A percentile compares a stretch with the other conserved stretches of the same genome.
phyloP scores from a whole-genome alignment of 1,284 basidiomycete species.

The Naganishia liquefaciens region DNA sequence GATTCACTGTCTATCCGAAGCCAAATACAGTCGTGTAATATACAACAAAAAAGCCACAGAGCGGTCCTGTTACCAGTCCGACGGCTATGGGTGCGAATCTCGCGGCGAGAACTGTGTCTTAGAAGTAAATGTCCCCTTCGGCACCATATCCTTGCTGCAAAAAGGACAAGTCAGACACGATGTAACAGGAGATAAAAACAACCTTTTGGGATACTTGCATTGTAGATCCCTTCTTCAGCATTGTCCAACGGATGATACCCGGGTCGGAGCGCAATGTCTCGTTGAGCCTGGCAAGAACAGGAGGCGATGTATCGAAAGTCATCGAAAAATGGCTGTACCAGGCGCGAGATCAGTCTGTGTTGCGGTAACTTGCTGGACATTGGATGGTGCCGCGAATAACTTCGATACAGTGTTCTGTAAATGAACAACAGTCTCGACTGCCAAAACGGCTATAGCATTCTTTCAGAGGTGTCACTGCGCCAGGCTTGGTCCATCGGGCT shows the following conservation, averaged over 20 bases:
- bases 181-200: not conserved
- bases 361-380: no score
- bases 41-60: constrained; percentile 3
- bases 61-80: no score
- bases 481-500: no score
- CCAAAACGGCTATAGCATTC: no score
- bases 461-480: no score
- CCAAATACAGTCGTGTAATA: not conserved
- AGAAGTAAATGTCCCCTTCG: constrained; percentile 31
- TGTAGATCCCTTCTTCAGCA: constrained; percentile 44
- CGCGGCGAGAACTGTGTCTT: constrained; percentile 28
- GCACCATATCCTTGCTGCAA: constrained; percentile 33
- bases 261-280: constrained; percentile 50
- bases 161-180: not conserved
- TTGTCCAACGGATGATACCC: constrained; percentile 48
- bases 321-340: constrained; percentile 50
- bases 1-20: not conserved
- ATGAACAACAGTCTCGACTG: no score
- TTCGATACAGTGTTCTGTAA: no score
- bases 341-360: not conserved
- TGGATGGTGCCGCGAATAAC: no score
- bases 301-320: constrained; percentile 52
- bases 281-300: constrained; percentile 47
- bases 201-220: constrained; percentile 39
- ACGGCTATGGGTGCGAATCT: constrained; percentile 9